Percentiles rank a stretch among this genome's conserved stretches.
phyloP scores from a whole-genome alignment of 2,329 filamentous ascomycete genomes.

The Apiospora sp. region DNA sequence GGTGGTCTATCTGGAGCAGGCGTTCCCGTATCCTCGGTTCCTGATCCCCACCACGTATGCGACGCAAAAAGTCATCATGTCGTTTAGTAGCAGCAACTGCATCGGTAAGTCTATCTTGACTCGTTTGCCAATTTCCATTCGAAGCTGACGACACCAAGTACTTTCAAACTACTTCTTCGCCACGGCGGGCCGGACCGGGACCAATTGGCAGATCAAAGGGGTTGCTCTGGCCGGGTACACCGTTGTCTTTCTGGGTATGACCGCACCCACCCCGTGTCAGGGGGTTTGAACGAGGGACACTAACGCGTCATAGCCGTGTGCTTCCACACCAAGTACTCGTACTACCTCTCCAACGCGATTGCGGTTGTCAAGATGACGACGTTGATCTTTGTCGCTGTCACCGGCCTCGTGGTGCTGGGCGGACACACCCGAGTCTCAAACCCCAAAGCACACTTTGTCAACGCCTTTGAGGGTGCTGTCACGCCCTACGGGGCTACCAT shows the following conservation, averaged over 20 bases:
- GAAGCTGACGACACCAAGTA: no score
- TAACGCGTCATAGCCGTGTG: conserved; percentile 44
- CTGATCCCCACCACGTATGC: conserved; percentile 72
- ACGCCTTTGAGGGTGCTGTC: conserved; percentile 53
- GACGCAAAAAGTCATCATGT: conserved; percentile 68
- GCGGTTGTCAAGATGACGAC: conserved; percentile 59
- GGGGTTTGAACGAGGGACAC: background rate
- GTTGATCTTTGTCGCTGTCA: conserved; percentile 56
- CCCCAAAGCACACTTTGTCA: conserved; percentile 53
- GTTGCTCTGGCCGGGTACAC: conserved; percentile 26
- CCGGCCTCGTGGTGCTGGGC: conserved; percentile 59
- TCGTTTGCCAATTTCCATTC: no score
- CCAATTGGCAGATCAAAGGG: conserved; percentile 26
- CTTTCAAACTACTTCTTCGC: conserved; percentile 26
- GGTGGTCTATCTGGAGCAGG: conserved; percentile 74
- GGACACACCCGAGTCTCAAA: conserved; percentile 54
- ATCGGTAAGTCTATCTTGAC: no score
- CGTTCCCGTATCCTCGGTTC: conserved; percentile 69
- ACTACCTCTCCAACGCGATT: conserved; percentile 54
- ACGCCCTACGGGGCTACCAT: conserved; percentile 50
- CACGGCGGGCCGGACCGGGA: background rate
- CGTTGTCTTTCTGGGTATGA: conserved; percentile 22
- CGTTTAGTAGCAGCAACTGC: conserved; percentile 71
- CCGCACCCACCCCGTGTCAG: background rate
- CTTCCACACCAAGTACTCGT: conserved; percentile 55